Evolutionary conservation across 73 alveolate genomes (phyloP), one percentile per base, ranked within the genome.

Genomic region (Stentor roeselii): DNA sequence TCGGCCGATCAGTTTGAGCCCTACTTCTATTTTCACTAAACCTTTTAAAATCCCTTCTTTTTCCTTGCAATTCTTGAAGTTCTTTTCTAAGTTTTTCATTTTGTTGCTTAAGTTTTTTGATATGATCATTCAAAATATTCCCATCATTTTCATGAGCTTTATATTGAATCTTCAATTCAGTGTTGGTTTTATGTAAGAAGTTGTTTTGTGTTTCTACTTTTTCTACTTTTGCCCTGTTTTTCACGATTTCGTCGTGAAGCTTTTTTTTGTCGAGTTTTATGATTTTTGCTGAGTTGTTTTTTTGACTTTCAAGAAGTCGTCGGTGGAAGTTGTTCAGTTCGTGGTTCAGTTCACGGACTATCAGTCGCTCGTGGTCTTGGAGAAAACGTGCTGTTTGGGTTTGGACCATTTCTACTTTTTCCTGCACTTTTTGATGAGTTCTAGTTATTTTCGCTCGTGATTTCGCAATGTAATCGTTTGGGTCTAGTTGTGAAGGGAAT

Each of bases 141-240:
- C 92, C 60, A 42, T 92, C 95, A 59, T 92, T 89, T 77, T 92
- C 97, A 61, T 92, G 84, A 11, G 93, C 67, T 76, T 86, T 86
- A 75, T 82, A 92, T 59, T 92, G 95, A 6, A 40, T 40, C 76
- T 82, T 92, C 35, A 92, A 87, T 76, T 92, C 95, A 35, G 86
- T 32, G 83, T 92, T 92, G 85, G 88, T 89, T 89, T 92, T 89
- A 87, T 86, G 82, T 32, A 92, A 75, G 1, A 87, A 82, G 27
- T 90, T 42, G 80, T 92, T 92, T 76, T 92, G 91, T 60, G 88
- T 89, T 84, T 92, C 97, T 34, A 92, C 86, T 31, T 91, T 78
- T 83, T 92, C 82, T 15, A 93, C 95, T 30, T 83, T 89, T 60
- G 85, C 86, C 11, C 91, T 86, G 59, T 83, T 92, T 42, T 84